Percentiles rank a stretch among this genome's conserved stretches.
phyloP scores from a whole-genome alignment of 768 basidiomycete genomes.

The Punctularia strigosozonata region DNA sequence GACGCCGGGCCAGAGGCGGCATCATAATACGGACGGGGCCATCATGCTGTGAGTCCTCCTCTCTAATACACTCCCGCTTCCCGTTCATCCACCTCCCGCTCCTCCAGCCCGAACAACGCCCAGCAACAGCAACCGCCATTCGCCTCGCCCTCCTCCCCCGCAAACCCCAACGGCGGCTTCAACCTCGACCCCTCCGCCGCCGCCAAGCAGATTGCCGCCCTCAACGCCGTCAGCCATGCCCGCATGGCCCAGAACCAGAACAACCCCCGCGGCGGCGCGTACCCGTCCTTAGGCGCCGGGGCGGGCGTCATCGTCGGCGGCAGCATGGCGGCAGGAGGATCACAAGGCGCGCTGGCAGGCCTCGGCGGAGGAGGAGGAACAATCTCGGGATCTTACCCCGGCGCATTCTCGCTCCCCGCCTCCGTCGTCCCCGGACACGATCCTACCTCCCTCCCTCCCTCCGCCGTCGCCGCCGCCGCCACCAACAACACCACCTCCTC shows the following conservation, averaged over 20 bases:
- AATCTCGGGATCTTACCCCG: slow-evolving; percentile 60
- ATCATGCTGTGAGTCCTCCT: slow-evolving; percentile 22
- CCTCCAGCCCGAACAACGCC: slow-evolving; percentile 6
- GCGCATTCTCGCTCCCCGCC: slow-evolving; percentile 30
- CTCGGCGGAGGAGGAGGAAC: no score
- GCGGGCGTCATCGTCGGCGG: slow-evolving; percentile 21
- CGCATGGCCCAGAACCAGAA: slow-evolving; percentile 43
- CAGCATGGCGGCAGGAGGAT: no score
- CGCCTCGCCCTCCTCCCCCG: neutral
- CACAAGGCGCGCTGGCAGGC: no score
- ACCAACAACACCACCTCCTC: slow-evolving; percentile 10
- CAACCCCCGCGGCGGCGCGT: slow-evolving; percentile 22
- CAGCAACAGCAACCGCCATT: slow-evolving; percentile 27
- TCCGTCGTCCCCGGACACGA: neutral
- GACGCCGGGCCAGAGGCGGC: no score
- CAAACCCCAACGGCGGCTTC: slow-evolving; percentile 21
- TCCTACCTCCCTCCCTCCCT: neutral
- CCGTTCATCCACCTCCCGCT: slow-evolving; percentile 7
- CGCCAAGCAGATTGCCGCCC: slow-evolving; percentile 75
- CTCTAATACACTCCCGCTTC: neutral
- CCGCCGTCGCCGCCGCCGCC: slow-evolving; percentile 3
- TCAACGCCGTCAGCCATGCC: slow-evolving; percentile 51
- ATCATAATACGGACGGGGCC: no score
- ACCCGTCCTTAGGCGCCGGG: slow-evolving; percentile 23
- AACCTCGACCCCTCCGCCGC: slow-evolving; percentile 52